These are phyloP conservation scores for Metarhizium humberi DNA, from an alignment of 2,329 filamentous ascomycete genomes.

Conservation along the genomic window DNA sequence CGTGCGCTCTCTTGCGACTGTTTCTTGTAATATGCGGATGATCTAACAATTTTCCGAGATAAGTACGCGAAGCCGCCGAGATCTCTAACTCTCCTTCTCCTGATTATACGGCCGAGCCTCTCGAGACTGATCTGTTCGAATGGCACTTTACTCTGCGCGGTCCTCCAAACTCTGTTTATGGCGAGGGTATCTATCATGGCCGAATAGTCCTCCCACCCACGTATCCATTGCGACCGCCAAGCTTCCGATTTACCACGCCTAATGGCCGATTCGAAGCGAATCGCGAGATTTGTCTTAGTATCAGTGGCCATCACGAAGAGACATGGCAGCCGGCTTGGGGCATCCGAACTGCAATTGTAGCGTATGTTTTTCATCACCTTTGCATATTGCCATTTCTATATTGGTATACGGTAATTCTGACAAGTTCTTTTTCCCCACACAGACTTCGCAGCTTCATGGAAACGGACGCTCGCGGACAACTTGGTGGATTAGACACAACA, in stretches of 20 bases:
- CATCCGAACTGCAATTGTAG: slow-evolving; percentile 75
- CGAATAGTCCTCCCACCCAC: slow-evolving; percentile 83
- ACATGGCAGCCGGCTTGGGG: slow-evolving; percentile 99
- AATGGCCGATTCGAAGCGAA: slow-evolving; percentile 92
- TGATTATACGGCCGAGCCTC: slow-evolving; percentile 76
- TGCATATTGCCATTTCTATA: neutral
- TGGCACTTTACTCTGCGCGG: slow-evolving; percentile 99
- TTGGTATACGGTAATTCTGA: neutral
- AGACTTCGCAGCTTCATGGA: slow-evolving; percentile 85
- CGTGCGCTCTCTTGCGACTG: neutral
- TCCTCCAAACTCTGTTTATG: slow-evolving; percentile 72
- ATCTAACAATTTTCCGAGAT: neutral
- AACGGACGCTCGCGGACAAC: slow-evolving; percentile 74
- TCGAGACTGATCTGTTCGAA: slow-evolving; percentile 88
- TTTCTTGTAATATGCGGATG: slow-evolving; percentile 1
- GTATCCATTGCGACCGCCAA: slow-evolving; percentile 85
- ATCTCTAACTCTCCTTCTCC: slow-evolving; percentile 70
- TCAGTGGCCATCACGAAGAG: slow-evolving; percentile 92
- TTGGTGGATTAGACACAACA: slow-evolving; percentile 77
- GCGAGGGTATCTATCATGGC: slow-evolving; percentile 83
- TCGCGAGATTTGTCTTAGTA: slow-evolving; percentile 90
- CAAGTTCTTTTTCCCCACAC: neutral
- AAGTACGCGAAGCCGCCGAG: slow-evolving; percentile 85
- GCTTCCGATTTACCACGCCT: slow-evolving; percentile 92
- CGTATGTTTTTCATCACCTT: slow-evolving; percentile 24